A percentile compares a stretch with the other conserved stretches of the same genome.
Conservation (phyloP, 805 yeast genomes). For the Cyberlindnera samutprakarnensis region DNA sequence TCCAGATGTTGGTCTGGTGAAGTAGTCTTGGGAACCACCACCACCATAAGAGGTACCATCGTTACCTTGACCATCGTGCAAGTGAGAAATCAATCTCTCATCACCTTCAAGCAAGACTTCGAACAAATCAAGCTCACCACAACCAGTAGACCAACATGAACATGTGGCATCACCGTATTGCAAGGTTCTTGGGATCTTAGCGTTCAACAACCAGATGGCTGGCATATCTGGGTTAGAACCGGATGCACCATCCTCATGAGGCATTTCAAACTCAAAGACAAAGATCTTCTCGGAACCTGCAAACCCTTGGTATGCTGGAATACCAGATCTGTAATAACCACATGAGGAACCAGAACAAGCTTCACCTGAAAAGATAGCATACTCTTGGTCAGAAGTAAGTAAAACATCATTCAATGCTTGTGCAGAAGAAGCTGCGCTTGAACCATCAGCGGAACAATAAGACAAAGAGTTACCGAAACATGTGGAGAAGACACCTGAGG, state of each 20-base stretch:
- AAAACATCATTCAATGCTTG: conserved; percentile 62
- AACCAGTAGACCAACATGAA: conserved; percentile 95
- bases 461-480: conserved; percentile 91
- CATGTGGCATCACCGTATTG: conserved; percentile 84
- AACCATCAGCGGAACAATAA: conserved; percentile 72
- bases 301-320: conserved; percentile 94
- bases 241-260: conserved; percentile 42
- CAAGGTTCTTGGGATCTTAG: conserved; percentile 91
- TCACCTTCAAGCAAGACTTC: conserved; percentile 80
- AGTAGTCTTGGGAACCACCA: conserved; percentile 84
- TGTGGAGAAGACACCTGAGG: conserved; percentile 83
- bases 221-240: conserved; percentile 88
- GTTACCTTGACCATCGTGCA: conserved; percentile 79
- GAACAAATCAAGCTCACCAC: conserved; percentile 96
- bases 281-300: conserved; percentile 79
- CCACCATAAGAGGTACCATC: conserved; percentile 57
- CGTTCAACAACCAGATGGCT: conserved; percentile 93
- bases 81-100: conserved; percentile 64
- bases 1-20: conserved; percentile 71
- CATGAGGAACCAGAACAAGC: conserved; percentile 54
- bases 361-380: conserved; percentile 70
- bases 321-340: conserved; percentile 80
- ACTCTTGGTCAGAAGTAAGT: conserved; percentile 69
- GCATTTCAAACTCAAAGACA: conserved; percentile 93
- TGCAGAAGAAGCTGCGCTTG: conserved; percentile 61